Conservation (phyloP, 139 green algal species). For the Closterium sp. region DNA sequence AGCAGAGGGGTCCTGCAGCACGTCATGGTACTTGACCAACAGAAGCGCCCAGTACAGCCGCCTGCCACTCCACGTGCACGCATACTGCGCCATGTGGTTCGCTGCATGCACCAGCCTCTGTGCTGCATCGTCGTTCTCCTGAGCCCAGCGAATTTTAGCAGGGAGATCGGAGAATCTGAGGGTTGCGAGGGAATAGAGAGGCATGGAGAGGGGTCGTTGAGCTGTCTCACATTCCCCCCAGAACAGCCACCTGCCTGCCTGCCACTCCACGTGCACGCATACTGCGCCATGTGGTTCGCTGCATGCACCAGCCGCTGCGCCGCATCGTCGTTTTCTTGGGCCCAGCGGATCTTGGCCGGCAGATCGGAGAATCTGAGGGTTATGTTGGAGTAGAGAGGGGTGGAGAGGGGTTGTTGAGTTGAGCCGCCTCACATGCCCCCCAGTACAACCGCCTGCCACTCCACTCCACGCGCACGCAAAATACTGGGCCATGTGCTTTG, state of each 20-base stretch:
- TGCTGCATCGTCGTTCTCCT: conserved; percentile 12
- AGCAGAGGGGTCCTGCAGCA: conserved; percentile 16
- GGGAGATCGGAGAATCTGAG: conserved; percentile 19
- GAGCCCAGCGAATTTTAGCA: conserved; percentile 12
- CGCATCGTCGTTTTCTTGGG: background rate
- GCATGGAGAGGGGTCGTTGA: background rate
- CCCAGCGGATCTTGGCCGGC: background rate
- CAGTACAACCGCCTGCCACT: background rate
- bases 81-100: conserved; percentile 19
- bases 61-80: conserved; percentile 16
- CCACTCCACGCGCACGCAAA: conserved; percentile 23
- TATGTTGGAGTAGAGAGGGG: too few species aligned
- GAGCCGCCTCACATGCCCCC: too few species aligned
- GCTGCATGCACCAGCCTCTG: background rate
- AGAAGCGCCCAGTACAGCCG: conserved; percentile 24
- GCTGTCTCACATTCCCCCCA: background rate
- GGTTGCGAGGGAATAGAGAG: background rate
- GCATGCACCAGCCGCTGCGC: background rate
- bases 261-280: background rate
- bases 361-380: background rate
- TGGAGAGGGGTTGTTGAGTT: too few species aligned
- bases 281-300: too few species aligned
- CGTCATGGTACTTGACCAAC: conserved; percentile 20
- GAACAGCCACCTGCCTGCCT: too few species aligned
- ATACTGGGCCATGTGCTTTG: conserved; percentile 3